Conservation (phyloP, 192 early-diverging fungal species). For the Linnemannia schmuckeri region DNA sequence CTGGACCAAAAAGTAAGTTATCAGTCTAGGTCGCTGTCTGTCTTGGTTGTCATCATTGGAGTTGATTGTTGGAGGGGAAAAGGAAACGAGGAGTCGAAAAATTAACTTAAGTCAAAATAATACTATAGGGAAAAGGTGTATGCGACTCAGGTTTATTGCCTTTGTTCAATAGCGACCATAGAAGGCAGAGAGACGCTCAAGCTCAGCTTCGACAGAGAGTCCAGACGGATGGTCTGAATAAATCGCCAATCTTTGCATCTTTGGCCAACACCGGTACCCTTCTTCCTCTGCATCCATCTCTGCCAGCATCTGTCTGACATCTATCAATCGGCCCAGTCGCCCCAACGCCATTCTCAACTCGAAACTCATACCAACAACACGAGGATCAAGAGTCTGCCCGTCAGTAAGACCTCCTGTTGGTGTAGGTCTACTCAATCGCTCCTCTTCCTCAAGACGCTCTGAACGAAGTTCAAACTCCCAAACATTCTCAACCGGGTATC, state of each 20-base stretch:
- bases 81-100: too few species aligned
- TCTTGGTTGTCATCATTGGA: too few species aligned
- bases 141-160: not conserved
- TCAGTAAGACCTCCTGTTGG: too few species aligned
- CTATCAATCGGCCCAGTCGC: not conserved
- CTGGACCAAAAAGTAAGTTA: too few species aligned
- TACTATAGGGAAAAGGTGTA: not conserved
- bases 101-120: too few species aligned
- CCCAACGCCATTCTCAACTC: too few species aligned
- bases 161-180: not conserved
- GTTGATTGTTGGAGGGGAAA: too few species aligned
- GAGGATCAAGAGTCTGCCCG: too few species aligned
- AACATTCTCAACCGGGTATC: not conserved
- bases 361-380: too few species aligned
- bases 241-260: not conserved
- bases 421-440: not conserved
- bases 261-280: not conserved
- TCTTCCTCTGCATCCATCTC: not conserved
- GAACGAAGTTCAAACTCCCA: not conserved
- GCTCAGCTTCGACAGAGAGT: not conserved
- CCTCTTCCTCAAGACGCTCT: not conserved
- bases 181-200: not conserved
- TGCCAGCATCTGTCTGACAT: not conserved
- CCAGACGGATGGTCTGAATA: not conserved
- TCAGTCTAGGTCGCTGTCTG: too few species aligned